Base-by-base conservation (phyloP, 768 basidiomycete genomes). In the Mycena metata region DNA sequence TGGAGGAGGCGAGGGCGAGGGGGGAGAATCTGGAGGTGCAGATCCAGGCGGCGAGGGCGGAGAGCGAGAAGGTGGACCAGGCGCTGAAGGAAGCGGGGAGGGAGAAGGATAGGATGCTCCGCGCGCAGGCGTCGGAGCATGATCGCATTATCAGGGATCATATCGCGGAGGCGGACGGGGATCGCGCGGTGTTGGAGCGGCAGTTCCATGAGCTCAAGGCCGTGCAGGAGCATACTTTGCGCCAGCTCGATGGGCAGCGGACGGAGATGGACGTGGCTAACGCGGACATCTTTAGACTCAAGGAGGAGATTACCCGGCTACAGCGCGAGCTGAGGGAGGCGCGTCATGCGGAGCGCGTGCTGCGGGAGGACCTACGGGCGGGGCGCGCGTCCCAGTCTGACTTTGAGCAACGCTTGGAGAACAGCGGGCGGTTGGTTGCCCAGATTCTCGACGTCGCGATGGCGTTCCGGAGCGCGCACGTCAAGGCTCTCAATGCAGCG, bases 121-220 rank as follows among this genome's bases (percentile, higher is more conserved):
- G 85, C 46, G 85, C 84, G 3, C 94, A 95, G 76, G 91, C 92
- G 9, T 88, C 87, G 16, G 93, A 88, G 73, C 86, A 88, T 69
- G 86, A 87, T 43, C 81, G 85, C 23, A 83, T 85, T 55, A 89
- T 98, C 69, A 88, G 95, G 1, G 96, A 98, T 76, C 93, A 96
- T 73, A 91, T 93, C 61, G 93, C 93, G 3, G 96, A 99, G 78
- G 94, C 96, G 16, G 95, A 98, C 74, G 94, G 96, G 1, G 96
- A 98, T 77, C 88, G 95, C 10, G 96, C 96, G 0, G 95, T 97
- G 16, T 83, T 98, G 51, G 96, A 98, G 79, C 90, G 96, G 56
- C 93, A 96, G 77, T 91, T 93, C 76, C 89, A 87, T 45, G 93
- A 94, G 75, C 80, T 94, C 42, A 86, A 87, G 70, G 88, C 88